Conservation (phyloP, 352 stramenopile genomes). For the Globisporangium parvum region DNA sequence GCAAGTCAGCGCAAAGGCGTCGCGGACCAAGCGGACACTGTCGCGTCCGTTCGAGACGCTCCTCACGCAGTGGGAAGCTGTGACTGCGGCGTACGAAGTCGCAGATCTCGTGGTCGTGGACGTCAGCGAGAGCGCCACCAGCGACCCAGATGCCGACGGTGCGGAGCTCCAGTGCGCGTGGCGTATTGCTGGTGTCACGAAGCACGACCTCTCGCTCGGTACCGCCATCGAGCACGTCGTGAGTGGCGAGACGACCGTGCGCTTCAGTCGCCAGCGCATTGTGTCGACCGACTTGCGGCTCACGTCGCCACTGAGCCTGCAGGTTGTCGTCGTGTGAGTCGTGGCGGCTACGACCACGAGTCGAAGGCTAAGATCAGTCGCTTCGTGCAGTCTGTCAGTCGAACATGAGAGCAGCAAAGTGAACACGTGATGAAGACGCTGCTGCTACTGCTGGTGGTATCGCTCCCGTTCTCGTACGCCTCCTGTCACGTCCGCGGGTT, state of each 20-base stretch:
- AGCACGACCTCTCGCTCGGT: constrained; percentile 15
- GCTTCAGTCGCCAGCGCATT: constrained; percentile 16
- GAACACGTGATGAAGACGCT: not conserved
- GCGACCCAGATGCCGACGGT: not conserved
- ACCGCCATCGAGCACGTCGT: constrained; percentile 14
- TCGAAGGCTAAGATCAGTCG: too few relatives aligned
- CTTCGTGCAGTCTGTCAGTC: too few relatives aligned
- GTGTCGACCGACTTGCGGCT: constrained; percentile 6
- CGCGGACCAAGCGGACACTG: not conserved
- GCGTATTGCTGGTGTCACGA: constrained; percentile 19
- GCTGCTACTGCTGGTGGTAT: not conserved
- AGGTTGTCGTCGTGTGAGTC: not conserved
- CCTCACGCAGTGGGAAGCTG: constrained; percentile 24
- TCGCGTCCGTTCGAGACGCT: constrained; percentile 8
- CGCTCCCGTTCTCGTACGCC: not conserved
- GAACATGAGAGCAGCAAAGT: not conserved
- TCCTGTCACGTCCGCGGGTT: constrained; percentile 46
- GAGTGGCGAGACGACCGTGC: constrained; percentile 20
- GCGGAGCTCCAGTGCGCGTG: constrained; percentile 17
- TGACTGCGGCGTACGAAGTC: not conserved
- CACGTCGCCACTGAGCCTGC: not conserved
- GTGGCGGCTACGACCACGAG: not conserved
- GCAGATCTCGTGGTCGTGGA: not conserved
- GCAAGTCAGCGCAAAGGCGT: not conserved
- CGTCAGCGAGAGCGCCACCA: constrained; percentile 2